Evolutionary conservation across 495 filamentous ascomycete genomes (phyloP).

Genomic region (Xylaria longipes): DNA sequence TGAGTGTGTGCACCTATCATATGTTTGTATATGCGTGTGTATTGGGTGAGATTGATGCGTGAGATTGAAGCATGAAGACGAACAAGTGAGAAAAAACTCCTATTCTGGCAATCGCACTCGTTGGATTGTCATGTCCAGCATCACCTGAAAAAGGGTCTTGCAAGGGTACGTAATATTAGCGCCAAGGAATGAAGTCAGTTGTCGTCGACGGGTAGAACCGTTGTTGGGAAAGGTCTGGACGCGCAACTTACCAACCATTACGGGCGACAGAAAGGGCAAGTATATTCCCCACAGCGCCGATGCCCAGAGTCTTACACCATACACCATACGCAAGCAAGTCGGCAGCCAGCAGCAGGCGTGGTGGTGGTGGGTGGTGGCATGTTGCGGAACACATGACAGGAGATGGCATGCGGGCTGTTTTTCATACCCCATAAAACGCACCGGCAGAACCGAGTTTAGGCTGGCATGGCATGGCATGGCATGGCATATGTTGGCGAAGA

Average conservation of each 20-base stretch:
- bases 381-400: constrained; percentile 25
- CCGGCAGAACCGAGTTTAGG: neutral
- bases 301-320: constrained; percentile 12
- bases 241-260: constrained; percentile 4
- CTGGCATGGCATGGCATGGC: neutral
- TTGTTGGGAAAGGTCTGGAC: constrained; percentile 3
- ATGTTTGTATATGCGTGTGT: neutral
- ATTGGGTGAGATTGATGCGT: neutral
- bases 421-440: constrained; percentile 1
- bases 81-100: neutral
- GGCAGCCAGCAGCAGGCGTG: neutral
- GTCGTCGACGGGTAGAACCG: constrained; percentile 16
- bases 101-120: neutral
- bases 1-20: neutral
- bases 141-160: constrained; percentile 11
- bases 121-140: neutral
- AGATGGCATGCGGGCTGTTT: constrained; percentile 2
- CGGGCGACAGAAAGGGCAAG: neutral
- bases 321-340: neutral
- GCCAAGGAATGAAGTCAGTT: constrained; percentile 7
- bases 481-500: constrained; percentile 11
- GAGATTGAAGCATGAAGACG: neutral
- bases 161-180: constrained; percentile 4
- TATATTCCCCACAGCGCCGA: constrained; percentile 7
- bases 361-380: constrained; percentile 2